Percentiles rank a stretch among this genome's conserved stretches.
phyloP scores from a whole-genome alignment of 345 rosid species.

The Citrus mangshanensis region DNA sequence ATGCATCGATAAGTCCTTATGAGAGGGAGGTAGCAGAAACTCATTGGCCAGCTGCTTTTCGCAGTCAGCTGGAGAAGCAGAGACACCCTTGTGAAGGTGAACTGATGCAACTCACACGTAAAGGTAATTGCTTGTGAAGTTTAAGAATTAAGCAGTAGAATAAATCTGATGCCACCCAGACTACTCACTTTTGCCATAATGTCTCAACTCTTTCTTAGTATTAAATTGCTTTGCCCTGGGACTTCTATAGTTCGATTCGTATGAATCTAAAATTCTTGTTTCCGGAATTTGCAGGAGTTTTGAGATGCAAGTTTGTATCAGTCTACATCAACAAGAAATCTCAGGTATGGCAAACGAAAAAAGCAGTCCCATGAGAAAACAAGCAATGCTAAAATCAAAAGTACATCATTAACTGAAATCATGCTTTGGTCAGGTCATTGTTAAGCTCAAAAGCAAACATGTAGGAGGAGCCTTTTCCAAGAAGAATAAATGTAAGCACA shows the following conservation, averaged over 20 bases:
- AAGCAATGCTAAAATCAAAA: neutral
- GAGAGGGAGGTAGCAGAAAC: constrained; percentile 53
- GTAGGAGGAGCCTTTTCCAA: constrained; percentile 92
- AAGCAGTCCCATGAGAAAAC: neutral
- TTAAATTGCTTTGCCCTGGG: neutral
- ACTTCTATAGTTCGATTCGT: neutral
- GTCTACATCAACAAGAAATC: constrained; percentile 73
- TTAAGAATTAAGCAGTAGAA: neutral
- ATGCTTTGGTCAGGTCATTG: constrained; percentile 48
- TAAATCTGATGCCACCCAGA: neutral
- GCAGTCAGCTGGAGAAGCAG: constrained; percentile 36
- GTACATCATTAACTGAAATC: neutral
- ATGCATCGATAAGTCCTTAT: constrained; percentile 77
- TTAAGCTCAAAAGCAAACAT: constrained; percentile 80
- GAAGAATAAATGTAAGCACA: constrained; percentile 68
- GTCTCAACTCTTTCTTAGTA: neutral
- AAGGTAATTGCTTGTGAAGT: constrained; percentile 41
- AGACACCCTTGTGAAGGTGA: constrained; percentile 60
- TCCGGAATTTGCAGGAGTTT: constrained; percentile 47
- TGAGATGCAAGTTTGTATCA: constrained; percentile 56
- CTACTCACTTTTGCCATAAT: too few species aligned
- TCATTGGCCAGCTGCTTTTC: constrained; percentile 38
- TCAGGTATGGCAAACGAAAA: constrained; percentile 42
- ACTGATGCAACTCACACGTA: constrained; percentile 60
- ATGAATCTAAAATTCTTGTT: neutral